A percentile compares a stretch with the other conserved stretches of the same genome.
Evolutionary conservation across 352 stramenopile species (phyloP).

Genomic region (Pythium sukuiense): DNA sequence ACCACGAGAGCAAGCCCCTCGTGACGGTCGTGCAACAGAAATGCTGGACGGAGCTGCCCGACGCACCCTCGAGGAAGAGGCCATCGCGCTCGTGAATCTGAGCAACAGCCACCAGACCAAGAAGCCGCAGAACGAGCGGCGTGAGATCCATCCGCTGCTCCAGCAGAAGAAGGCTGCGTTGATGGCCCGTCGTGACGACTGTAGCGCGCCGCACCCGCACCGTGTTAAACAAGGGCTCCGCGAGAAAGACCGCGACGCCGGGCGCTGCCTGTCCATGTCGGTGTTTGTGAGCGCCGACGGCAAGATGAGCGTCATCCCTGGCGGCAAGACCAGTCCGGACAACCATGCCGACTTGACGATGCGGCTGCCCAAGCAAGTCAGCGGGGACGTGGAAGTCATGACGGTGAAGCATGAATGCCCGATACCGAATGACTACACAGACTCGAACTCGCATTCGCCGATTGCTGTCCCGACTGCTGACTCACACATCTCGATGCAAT

Average conservation of each 20-base stretch:
- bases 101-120: constrained; percentile 33
- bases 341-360: constrained; percentile 12
- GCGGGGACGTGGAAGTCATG: background rate
- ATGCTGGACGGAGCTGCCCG: constrained; percentile 63
- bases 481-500: constrained; percentile 65
- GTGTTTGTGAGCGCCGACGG: constrained; percentile 32
- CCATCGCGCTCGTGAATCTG: constrained; percentile 70
- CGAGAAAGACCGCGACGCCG: constrained; percentile 2
- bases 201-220: constrained; percentile 21
- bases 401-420: constrained; percentile 2
- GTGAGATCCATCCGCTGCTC: constrained; percentile 27
- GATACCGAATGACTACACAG: background rate
- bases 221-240: constrained; percentile 10
- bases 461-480: constrained; percentile 2
- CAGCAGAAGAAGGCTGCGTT: constrained; percentile 35
- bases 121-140: constrained; percentile 4
- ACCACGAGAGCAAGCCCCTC: background rate
- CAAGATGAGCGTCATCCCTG: constrained; percentile 13
- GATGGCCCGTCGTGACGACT: constrained; percentile 31
- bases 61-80: constrained; percentile 56
- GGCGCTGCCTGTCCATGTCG: constrained; percentile 30
- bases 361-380: background rate
- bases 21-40: background rate
- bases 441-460: constrained; percentile 4
- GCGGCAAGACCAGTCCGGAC: constrained; percentile 15